Evolutionary conservation across 768 basidiomycete species (phyloP).

Genomic region (Suillus discolor): DNA sequence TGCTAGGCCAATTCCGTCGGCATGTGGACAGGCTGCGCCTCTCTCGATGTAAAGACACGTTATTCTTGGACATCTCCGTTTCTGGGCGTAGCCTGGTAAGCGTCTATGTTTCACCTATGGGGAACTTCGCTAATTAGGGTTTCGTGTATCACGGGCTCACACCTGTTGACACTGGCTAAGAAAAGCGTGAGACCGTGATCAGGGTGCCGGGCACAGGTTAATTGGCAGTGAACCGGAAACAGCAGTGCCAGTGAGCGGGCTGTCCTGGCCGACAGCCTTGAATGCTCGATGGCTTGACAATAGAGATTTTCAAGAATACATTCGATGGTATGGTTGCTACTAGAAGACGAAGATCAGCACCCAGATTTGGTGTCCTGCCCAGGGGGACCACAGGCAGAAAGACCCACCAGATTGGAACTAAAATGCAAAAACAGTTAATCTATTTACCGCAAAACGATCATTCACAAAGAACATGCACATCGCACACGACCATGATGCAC

Average conservation of each 20-base stretch:
- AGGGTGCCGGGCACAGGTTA: slow-evolving; percentile 4
- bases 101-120: not conserved
- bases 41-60: slow-evolving; percentile 10
- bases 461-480: not conserved
- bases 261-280: slow-evolving; percentile 3
- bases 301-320: not conserved
- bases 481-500: not conserved
- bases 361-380: not conserved
- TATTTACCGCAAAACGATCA: not conserved
- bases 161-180: slow-evolving; percentile 8
- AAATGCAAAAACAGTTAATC: not conserved
- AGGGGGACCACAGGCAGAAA: not conserved
- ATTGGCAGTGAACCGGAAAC: not conserved
- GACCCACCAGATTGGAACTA: not conserved
- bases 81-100: slow-evolving; percentile 4
- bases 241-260: not conserved
- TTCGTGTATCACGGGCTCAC: not conserved
- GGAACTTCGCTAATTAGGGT: not conserved
- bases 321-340: not conserved
- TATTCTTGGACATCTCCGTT: slow-evolving; percentile 20
- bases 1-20: slow-evolving; percentile 9
- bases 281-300: not conserved
- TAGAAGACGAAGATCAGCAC: not conserved
- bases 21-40: slow-evolving; percentile 13
- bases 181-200: slow-evolving; percentile 18